Conservation (phyloP, 768 basidiomycete species). For the Auriscalpium vulgare region DNA sequence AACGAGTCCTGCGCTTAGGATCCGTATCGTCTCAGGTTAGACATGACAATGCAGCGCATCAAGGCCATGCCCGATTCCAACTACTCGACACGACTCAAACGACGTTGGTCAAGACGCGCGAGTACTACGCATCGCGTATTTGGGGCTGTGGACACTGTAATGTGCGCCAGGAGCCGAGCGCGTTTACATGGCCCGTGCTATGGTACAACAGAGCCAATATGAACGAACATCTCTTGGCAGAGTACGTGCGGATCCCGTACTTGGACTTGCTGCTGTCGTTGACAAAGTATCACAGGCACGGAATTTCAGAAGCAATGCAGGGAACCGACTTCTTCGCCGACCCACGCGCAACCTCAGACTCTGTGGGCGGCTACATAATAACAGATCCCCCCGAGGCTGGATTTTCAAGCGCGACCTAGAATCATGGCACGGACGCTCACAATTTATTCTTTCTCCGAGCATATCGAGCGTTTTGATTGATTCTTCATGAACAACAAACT, state of each 20-base stretch:
- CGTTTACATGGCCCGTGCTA: background rate
- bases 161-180: background rate
- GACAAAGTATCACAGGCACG: background rate
- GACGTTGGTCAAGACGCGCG: background rate
- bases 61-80: background rate
- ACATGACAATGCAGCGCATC: background rate
- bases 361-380: no score
- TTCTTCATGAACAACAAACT: no score
- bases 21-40: background rate
- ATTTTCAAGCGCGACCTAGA: no score
- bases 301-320: background rate
- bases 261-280: background rate
- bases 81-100: background rate
- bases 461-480: no score
- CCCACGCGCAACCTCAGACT: background rate
- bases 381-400: no score
- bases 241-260: background rate
- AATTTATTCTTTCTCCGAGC: no score
- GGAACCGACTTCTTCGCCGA: background rate
- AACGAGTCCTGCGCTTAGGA: background rate
- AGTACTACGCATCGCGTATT: background rate
- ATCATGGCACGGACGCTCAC: no score
- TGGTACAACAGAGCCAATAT: background rate
- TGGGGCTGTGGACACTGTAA: background rate
- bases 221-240: background rate